Percentiles rank a stretch among this genome's conserved stretches.
Evolutionary conservation across 2,329 filamentous ascomycete species (phyloP).

Genomic region (Chaetomiaceae sp.): DNA sequence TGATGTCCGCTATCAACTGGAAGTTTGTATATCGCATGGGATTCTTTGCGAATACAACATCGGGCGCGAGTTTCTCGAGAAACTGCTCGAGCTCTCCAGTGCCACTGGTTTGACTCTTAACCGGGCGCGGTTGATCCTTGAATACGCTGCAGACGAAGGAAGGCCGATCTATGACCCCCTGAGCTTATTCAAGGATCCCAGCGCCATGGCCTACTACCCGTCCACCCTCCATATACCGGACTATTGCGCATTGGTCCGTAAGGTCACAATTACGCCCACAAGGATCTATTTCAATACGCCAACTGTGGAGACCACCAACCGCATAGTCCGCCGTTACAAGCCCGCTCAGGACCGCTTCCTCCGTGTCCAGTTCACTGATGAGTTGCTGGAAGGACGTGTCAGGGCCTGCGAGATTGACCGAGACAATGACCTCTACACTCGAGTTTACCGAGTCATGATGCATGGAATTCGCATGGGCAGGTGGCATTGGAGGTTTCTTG

Average conservation of each 20-base stretch:
- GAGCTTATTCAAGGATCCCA: slow-evolving; percentile 59
- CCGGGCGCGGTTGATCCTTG: slow-evolving; percentile 63
- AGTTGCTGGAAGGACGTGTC: slow-evolving; percentile 60
- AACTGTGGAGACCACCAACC: slow-evolving; percentile 79
- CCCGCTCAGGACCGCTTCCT: slow-evolving; percentile 73
- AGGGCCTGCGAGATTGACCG: slow-evolving; percentile 48
- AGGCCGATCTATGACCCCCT: slow-evolving; percentile 64
- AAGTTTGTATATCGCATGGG: slow-evolving; percentile 83
- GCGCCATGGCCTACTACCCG: slow-evolving; percentile 45
- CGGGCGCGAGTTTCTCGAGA: slow-evolving; percentile 59
- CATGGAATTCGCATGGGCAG: slow-evolving; percentile 81
- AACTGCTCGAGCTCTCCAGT: slow-evolving; percentile 46
- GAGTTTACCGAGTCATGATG: slow-evolving; percentile 65
- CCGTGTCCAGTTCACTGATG: slow-evolving; percentile 84
- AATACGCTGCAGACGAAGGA: slow-evolving; percentile 66
- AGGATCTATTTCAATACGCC: slow-evolving; percentile 76
- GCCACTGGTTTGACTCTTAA: slow-evolving; percentile 35
- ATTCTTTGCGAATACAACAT: slow-evolving; percentile 74
- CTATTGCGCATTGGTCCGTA: slow-evolving; percentile 72
- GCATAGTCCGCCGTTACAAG: slow-evolving; percentile 72
- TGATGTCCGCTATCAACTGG: slow-evolving; percentile 79
- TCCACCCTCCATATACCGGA: slow-evolving; percentile 52
- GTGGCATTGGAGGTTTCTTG: slow-evolving; percentile 81
- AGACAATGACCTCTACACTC: slow-evolving; percentile 68
- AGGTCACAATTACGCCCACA: slow-evolving; percentile 77